phyloP scores from a whole-genome alignment of 768 basidiomycete species.

The Kwoniella sp. region DNA sequence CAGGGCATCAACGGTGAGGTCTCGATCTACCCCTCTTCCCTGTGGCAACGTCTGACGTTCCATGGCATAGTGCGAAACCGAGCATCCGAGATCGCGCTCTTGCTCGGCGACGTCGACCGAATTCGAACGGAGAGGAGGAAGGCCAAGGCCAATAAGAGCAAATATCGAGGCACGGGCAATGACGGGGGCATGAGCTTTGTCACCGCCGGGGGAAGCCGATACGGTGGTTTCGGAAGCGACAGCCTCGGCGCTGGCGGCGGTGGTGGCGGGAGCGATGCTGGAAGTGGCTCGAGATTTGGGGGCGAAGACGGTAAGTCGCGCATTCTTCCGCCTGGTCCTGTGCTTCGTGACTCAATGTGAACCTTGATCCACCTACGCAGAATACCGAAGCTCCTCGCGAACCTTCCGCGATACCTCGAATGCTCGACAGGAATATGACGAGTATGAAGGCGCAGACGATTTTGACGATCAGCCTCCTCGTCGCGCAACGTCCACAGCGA shows the following conservation, averaged over 20 bases:
- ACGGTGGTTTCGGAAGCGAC: conserved; percentile 69
- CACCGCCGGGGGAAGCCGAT: conserved; percentile 57
- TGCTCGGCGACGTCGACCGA: conserved; percentile 83
- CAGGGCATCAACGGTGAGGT: conserved; percentile 88
- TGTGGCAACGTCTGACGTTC: background rate
- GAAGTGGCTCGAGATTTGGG: conserved; percentile 43
- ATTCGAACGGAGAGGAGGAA: conserved; percentile 85
- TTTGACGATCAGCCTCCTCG: conserved; percentile 61
- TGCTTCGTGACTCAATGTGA: background rate
- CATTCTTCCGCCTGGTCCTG: background rate
- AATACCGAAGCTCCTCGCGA: conserved; percentile 36
- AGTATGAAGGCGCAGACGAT: conserved; percentile 89
- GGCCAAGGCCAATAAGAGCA: conserved; percentile 82
- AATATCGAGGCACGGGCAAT: conserved; percentile 82
- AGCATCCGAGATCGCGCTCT: conserved; percentile 83
- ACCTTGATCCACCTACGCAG: background rate
- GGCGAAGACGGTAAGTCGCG: conserved; percentile 37
- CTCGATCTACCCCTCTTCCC: background rate
- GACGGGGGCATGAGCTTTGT: conserved; percentile 65
- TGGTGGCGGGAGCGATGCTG: conserved; percentile 36
- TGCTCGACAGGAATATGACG: conserved; percentile 63
- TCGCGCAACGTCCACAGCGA: too few relatives aligned
- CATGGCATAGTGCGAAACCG: conserved; percentile 76
- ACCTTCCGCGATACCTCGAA: conserved; percentile 6
- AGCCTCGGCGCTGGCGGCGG: conserved; percentile 46